These are phyloP conservation scores for Sclerotinia nivalis DNA, from an alignment of 2,329 filamentous ascomycete genomes.

Conservation along the genomic window DNA sequence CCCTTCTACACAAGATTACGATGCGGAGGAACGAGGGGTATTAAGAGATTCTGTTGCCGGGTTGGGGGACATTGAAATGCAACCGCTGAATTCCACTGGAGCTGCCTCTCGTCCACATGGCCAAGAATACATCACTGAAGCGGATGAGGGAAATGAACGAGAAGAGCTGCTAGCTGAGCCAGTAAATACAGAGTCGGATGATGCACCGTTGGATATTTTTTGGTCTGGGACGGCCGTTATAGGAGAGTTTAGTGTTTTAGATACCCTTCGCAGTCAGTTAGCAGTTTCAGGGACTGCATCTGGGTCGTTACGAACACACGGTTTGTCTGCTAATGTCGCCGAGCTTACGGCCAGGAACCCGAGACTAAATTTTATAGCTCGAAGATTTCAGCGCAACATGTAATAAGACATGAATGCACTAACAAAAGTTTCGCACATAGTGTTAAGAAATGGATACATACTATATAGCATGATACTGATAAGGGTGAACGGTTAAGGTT, in stretches of 20 bases:
- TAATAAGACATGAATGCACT: conserved; percentile 22
- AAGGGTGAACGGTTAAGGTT: background rate
- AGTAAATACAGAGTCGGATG: conserved; percentile 33
- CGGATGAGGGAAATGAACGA: conserved; percentile 28
- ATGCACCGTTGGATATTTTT: conserved; percentile 38
- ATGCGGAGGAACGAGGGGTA: conserved; percentile 41
- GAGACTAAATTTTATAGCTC: conserved; percentile 35
- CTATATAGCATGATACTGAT: background rate
- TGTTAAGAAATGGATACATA: background rate
- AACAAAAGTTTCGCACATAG: background rate
- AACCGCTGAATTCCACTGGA: conserved; percentile 26
- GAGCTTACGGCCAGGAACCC: conserved; percentile 33
- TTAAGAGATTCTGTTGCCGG: conserved; percentile 32
- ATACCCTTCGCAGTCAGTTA: conserved; percentile 39
- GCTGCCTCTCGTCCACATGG: background rate
- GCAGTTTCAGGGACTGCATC: conserved; percentile 37
- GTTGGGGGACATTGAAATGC: conserved; percentile 39
- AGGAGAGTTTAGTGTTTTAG: conserved; percentile 40
- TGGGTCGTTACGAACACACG: conserved; percentile 37
- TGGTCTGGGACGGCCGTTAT: conserved; percentile 40
- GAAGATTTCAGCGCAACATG: conserved; percentile 35
- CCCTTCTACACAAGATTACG: conserved; percentile 35
- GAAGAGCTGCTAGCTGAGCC: conserved; percentile 27
- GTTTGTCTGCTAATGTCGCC: conserved; percentile 37
- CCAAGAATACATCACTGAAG: background rate